Conservation (phyloP, 1,139 yeast genomes). For the Geotrichum citri-aurantii region DNA sequence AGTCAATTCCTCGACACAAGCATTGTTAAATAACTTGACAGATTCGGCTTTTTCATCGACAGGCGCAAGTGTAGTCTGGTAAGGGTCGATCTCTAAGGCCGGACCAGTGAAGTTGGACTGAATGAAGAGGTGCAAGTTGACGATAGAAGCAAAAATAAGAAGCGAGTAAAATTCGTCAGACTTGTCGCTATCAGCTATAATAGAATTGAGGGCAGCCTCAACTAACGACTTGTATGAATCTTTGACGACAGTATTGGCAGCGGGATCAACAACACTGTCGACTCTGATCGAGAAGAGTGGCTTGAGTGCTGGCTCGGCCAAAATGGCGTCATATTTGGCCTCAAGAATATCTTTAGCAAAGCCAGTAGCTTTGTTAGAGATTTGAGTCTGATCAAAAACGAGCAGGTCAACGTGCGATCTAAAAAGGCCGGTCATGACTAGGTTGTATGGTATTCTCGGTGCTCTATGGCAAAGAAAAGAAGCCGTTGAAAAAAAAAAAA, state of each 20-base stretch:
- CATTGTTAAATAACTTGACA: constrained; percentile 15
- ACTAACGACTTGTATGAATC: not conserved
- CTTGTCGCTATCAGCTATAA: constrained; percentile 2
- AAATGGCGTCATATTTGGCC: constrained; percentile 7
- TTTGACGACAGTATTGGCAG: not conserved
- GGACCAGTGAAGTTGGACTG: constrained; percentile 89
- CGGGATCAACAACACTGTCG: not conserved
- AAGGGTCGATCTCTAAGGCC: constrained; percentile 40
- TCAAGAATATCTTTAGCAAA: constrained; percentile 8
- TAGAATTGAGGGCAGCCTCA: not conserved
- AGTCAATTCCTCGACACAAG: constrained; percentile 21
- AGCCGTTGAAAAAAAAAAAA: not conserved
- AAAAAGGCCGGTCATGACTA: not conserved
- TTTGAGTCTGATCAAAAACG: constrained; percentile 12
- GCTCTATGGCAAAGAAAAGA: not conserved
- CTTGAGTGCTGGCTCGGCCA: constrained; percentile 5
- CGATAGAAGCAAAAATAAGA: constrained; percentile 28
- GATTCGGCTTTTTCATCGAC: constrained; percentile 21
- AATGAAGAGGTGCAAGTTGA: constrained; percentile 60
- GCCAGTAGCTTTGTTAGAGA: not conserved
- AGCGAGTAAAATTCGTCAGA: constrained; percentile 11
- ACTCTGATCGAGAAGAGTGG: constrained; percentile 10
- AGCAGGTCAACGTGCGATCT: constrained; percentile 13
- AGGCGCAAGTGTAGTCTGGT: constrained; percentile 18
- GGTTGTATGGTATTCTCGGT: not conserved